Base-by-base conservation (phyloP, 805 yeast genomes). In the Yarrowia sp. region DNA sequence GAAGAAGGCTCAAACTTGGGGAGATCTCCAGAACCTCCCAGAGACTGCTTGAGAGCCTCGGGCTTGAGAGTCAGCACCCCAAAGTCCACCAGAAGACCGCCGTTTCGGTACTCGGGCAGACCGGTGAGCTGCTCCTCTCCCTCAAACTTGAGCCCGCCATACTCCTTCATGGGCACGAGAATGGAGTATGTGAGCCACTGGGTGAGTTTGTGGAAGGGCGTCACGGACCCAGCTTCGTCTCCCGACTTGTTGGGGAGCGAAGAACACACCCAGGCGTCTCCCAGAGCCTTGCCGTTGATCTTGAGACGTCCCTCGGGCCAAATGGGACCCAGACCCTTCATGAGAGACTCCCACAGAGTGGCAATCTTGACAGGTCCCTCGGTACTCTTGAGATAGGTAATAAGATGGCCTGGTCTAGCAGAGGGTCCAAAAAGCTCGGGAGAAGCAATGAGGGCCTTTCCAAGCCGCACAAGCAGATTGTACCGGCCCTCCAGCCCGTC, bases 141-240 rank as follows among this genome's bases (percentile, higher is more conserved):
- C 11, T 67, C 65, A 69, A 83, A 78, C 36, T 68, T 67, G 63
- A 78, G 73, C 4, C 85, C 86, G 66, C 73, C 80, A 32, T 62
- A 68, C 17, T 75, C 73, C 59, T 76, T 77, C 51, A 86, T 74
- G 7, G 88, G 89, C 14, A 80, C 78, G 19, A 85, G 71, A 59
- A 85, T 72, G 1, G 89, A 85, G 70, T 85, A 85, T 21, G 87
- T 81, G 10, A 85, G 75, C 89, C 89, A 85, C 72, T 85, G 90
- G 0, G 88, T 84, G 40, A 86, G 76, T 66, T 86, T 85, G 69
- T 85, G 89, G 73, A 85, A 85, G 2, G 89, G 85, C 17, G 83
- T 83, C 52, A 85, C 80, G 48, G 75, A 75, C 17, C 76, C 74
- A 67, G 76, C 67, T 48, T 77, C 80, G 40, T 78, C 81, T 11